Percentiles rank a stretch among this genome's conserved stretches.
Conservation (phyloP, 192 early-diverging fungal species). For the Backusella westeae region DNA sequence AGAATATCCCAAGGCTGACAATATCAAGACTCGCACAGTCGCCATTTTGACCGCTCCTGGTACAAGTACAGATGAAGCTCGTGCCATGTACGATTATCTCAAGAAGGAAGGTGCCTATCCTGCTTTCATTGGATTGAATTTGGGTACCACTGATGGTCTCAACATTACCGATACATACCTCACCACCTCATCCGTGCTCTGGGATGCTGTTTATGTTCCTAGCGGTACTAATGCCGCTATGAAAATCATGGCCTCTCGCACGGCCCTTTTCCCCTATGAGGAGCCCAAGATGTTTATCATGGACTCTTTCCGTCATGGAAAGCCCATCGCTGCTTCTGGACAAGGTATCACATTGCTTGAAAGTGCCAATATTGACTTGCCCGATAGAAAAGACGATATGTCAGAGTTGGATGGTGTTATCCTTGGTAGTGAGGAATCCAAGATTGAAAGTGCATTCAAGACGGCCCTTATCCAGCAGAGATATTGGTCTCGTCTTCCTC, state of each 20-base stretch:
- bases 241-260: not conserved
- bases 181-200: constrained; percentile 22
- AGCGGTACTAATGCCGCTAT: constrained; percentile 6
- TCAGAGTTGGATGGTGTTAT: constrained; percentile 14
- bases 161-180: constrained; percentile 15
- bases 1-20: constrained; percentile 17
- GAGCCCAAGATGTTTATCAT: constrained; percentile 19
- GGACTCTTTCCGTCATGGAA: constrained; percentile 20
- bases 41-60: constrained; percentile 22
- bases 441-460: not conserved
- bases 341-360: constrained; percentile 14
- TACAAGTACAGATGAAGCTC: constrained; percentile 13
- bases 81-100: constrained; percentile 15
- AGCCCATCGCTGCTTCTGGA: constrained; percentile 19
- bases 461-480: constrained; percentile 11
- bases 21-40: constrained; percentile 22
- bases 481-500: constrained; percentile 20
- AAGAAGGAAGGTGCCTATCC: constrained; percentile 12
- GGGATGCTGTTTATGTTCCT: constrained; percentile 30
- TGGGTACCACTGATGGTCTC: constrained; percentile 9
- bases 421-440: not conserved
- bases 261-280: constrained; percentile 16
- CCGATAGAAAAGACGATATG: not conserved
- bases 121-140: not conserved
- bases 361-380: not conserved